phyloP scores from a whole-genome alignment of 306 rosid species.

The Pueraria montana region DNA sequence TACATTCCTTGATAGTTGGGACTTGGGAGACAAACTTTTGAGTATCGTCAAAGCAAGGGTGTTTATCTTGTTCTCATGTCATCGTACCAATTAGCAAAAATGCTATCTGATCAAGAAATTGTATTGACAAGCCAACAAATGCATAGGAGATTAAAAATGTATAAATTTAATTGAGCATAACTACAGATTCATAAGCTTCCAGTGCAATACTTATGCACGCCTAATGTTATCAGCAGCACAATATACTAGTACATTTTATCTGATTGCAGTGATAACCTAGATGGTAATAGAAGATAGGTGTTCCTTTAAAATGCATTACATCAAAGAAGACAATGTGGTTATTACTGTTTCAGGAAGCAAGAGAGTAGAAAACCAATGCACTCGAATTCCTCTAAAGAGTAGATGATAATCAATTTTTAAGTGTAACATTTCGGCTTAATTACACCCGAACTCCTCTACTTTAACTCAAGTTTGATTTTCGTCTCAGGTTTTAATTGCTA shows the following conservation, averaged over 20 bases:
- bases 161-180: slow-evolving; percentile 3
- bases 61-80: neutral
- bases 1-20: neutral
- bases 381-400: neutral
- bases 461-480: neutral
- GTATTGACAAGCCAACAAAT: slow-evolving; percentile 1
- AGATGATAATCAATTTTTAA: neutral
- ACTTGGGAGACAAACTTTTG: neutral
- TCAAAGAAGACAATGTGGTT: neutral
- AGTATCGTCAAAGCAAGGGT: neutral
- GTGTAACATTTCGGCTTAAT: slow-evolving; percentile 1
- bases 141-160: neutral
- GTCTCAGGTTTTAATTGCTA: slow-evolving; percentile 21
- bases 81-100: neutral
- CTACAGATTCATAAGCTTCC: slow-evolving; percentile 28
- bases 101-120: neutral
- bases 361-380: neutral
- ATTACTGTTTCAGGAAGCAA: neutral
- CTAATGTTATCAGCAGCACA: no score
- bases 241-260: no score
- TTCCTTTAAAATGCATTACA: neutral
- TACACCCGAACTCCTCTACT: neutral
- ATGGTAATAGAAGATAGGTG: no score
- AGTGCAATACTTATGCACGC: neutral
- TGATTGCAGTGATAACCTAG: no score